Percentiles rank a stretch among this genome's conserved stretches.
phyloP scores from a whole-genome alignment of 345 rosid species.

The Gossypium longicalyx region DNA sequence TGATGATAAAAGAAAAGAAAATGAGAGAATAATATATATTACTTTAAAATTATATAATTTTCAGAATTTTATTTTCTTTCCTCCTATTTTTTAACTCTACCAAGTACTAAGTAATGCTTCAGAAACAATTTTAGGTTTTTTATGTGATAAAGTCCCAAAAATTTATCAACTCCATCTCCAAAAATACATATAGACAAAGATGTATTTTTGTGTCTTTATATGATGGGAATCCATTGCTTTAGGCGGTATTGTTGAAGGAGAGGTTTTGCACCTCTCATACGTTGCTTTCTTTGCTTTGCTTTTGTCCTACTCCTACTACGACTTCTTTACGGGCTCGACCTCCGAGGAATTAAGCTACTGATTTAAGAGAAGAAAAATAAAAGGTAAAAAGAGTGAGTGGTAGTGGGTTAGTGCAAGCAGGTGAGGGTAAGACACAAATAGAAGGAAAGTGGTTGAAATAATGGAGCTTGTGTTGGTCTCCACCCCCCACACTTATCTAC shows the following conservation, averaged over 20 bases:
- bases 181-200: too few relatives aligned
- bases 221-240: not conserved
- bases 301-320: not conserved
- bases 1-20: too few relatives aligned
- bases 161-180: not conserved
- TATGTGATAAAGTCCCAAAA: not conserved
- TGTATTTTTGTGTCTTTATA: not conserved
- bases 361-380: slow-evolving; percentile 8
- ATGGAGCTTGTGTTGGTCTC: slow-evolving; percentile 33
- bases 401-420: not conserved
- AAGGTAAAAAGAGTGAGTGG: not conserved
- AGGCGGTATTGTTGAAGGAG: not conserved
- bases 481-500: not conserved
- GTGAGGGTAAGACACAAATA: not conserved
- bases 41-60: too few relatives aligned
- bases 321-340: slow-evolving; percentile 26
- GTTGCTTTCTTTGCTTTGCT: slow-evolving; percentile 26
- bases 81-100: too few relatives aligned
- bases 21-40: too few relatives aligned
- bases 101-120: not conserved
- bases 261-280: not conserved
- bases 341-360: slow-evolving; percentile 25
- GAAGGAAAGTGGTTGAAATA: not conserved
- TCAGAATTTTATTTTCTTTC: too few relatives aligned
- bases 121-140: not conserved